Conservation (phyloP, 306 rosid genomes). For the Corylus avellana region DNA sequence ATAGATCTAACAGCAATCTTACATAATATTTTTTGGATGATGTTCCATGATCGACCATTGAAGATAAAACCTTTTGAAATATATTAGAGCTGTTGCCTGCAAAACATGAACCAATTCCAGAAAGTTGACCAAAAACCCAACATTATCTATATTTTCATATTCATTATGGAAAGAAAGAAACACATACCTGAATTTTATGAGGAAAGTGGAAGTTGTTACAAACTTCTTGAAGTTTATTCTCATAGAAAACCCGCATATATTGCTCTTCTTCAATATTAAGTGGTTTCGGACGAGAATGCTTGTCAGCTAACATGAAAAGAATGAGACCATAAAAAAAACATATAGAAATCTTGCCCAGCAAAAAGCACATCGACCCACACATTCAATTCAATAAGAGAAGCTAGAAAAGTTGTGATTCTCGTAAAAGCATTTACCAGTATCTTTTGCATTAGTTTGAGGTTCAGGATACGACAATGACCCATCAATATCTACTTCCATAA, state of each 20-base stretch:
- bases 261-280: conserved; percentile 64
- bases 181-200: conserved; percentile 86
- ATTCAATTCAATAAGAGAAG: background rate
- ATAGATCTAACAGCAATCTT: conserved; percentile 38
- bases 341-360: background rate
- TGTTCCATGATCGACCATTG: conserved; percentile 98
- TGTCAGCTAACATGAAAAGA: conserved; percentile 60
- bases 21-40: conserved; percentile 88
- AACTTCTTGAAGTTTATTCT: conserved; percentile 67
- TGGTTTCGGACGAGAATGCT: conserved; percentile 75
- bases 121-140: conserved; percentile 8
- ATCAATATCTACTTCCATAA: conserved; percentile 50
- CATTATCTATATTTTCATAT: conserved; percentile 5
- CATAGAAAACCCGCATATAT: conserved; percentile 53
- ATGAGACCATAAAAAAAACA: conserved; percentile 11
- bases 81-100: conserved; percentile 92
- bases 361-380: background rate
- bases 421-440: conserved; percentile 36
- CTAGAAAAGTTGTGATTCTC: background rate
- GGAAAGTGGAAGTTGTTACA: conserved; percentile 84
- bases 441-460: conserved; percentile 39
- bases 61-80: conserved; percentile 90
- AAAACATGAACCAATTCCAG: conserved; percentile 37
- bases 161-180: conserved; percentile 18
- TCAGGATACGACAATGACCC: conserved; percentile 49